phyloP scores from a whole-genome alignment of 139 green algal genomes.

The Zygnema circumcarinatum region DNA sequence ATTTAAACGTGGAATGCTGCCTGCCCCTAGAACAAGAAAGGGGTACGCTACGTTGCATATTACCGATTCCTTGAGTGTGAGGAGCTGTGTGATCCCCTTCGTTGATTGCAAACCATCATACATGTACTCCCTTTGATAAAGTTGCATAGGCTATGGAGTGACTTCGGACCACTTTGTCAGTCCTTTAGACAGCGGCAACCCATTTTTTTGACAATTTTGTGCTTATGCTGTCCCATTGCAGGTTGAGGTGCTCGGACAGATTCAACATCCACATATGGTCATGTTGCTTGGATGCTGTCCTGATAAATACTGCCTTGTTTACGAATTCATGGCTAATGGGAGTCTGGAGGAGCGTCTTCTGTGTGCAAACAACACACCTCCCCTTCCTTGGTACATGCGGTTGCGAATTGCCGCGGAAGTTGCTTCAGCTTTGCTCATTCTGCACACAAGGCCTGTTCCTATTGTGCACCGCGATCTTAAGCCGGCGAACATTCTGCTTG shows the following conservation, averaged over 20 bases:
- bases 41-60: too few relatives aligned
- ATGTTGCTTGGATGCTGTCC: conserved; percentile 72
- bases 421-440: conserved; percentile 32
- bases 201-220: too few relatives aligned
- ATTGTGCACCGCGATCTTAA: conserved; percentile 73
- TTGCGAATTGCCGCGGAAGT: conserved; percentile 69
- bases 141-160: too few relatives aligned
- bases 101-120: too few relatives aligned
- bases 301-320: conserved; percentile 69
- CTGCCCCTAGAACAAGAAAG: too few relatives aligned
- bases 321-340: conserved; percentile 68
- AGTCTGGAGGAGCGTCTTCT: conserved; percentile 66
- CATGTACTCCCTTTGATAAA: too few relatives aligned
- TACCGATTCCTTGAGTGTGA: too few relatives aligned
- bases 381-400: conserved; percentile 63
- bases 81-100: too few relatives aligned
- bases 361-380: conserved; percentile 3
- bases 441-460: conserved; percentile 53
- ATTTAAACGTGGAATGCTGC: too few relatives aligned
- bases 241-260: conserved; percentile 65
- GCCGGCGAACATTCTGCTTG: conserved; percentile 69
- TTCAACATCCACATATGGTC: conserved; percentile 75
- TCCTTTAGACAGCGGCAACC: too few relatives aligned
- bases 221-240: too few relatives aligned
- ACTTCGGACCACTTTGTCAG: too few relatives aligned